A percentile compares a stretch with the other conserved stretches of the same genome.
phyloP scores from a whole-genome alignment of 2,329 filamentous ascomycete genomes.

The Amesomyces nigricolor region DNA sequence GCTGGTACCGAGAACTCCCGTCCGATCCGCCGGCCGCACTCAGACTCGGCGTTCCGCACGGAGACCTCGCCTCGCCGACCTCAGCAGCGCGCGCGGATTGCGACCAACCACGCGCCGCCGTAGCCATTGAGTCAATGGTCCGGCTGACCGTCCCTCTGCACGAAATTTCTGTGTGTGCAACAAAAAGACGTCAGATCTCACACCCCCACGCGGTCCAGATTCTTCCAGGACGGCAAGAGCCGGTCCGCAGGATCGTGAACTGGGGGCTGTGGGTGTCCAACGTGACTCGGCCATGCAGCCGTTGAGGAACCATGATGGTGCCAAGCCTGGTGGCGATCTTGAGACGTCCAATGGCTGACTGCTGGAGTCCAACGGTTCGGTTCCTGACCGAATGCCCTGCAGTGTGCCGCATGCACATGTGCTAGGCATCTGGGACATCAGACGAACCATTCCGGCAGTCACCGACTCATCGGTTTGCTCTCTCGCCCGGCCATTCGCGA shows the following conservation, averaged over 20 bases:
- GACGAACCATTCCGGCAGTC: not conserved
- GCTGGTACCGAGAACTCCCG: conserved; percentile 14
- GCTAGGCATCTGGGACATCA: conserved; percentile 8
- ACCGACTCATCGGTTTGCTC: not conserved
- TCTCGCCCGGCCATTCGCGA: not conserved
- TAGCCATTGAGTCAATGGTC: not conserved
- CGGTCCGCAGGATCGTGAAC: not conserved
- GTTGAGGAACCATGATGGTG: not conserved
- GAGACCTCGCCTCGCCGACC: not conserved
- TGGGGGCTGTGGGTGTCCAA: conserved; percentile 9
- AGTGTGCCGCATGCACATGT: conserved; percentile 6
- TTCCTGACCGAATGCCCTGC: conserved; percentile 4
- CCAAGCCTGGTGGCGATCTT: conserved; percentile 2
- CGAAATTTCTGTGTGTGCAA: not conserved
- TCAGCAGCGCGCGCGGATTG: not conserved
- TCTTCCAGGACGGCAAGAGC: not conserved
- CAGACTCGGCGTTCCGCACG: conserved; percentile 1
- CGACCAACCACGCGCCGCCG: conserved; percentile 2
- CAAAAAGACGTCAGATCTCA: conserved; percentile 14
- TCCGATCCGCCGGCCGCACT: conserved; percentile 14
- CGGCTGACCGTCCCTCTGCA: not conserved
- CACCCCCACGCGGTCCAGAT: not conserved
- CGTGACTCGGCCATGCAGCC: conserved; percentile 5
- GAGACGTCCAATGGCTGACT: too few relatives aligned
- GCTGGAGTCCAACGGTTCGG: not conserved